Conservation (phyloP, 1,139 yeast species). For the Zygoascus sp. region DNA sequence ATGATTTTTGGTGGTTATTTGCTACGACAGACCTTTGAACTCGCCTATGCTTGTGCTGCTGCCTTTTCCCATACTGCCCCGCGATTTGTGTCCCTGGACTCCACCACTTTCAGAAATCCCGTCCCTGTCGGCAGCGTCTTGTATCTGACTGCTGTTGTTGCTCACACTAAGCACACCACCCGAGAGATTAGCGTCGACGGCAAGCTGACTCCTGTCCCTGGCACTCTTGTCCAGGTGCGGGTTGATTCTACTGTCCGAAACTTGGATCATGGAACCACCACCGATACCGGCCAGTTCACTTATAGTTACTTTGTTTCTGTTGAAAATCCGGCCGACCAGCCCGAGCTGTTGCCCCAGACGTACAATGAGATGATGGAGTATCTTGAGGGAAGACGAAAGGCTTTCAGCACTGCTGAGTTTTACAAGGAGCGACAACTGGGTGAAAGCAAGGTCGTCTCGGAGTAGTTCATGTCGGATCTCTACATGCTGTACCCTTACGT, state of each 20-base stretch:
- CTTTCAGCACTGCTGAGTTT: slow-evolving; percentile 70
- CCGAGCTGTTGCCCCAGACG: slow-evolving; percentile 75
- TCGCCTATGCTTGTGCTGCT: slow-evolving; percentile 89
- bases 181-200: slow-evolving; percentile 21
- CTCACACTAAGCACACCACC: slow-evolving; percentile 52
- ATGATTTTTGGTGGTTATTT: slow-evolving; percentile 94
- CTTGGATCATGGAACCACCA: slow-evolving; percentile 54
- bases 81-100: slow-evolving; percentile 81
- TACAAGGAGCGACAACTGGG: slow-evolving; percentile 27
- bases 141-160: slow-evolving; percentile 73
- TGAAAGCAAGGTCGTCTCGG: slow-evolving; percentile 20
- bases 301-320: slow-evolving; percentile 72
- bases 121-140: slow-evolving; percentile 92
- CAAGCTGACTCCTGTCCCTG: slow-evolving; percentile 59
- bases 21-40: slow-evolving; percentile 85
- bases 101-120: slow-evolving; percentile 87
- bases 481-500: too few relatives aligned
- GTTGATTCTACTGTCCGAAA: slow-evolving; percentile 77
- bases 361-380: slow-evolving; percentile 91
- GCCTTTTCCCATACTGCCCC: slow-evolving; percentile 81
- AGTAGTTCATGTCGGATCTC: slow-evolving; percentile 14
- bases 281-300: slow-evolving; percentile 80
- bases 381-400: slow-evolving; percentile 85
- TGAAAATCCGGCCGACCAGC: slow-evolving; percentile 22
- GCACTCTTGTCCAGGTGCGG: slow-evolving; percentile 81